phyloP scores from a whole-genome alignment of 208 protist genomes.

The Endotrypanum monterogeii region DNA sequence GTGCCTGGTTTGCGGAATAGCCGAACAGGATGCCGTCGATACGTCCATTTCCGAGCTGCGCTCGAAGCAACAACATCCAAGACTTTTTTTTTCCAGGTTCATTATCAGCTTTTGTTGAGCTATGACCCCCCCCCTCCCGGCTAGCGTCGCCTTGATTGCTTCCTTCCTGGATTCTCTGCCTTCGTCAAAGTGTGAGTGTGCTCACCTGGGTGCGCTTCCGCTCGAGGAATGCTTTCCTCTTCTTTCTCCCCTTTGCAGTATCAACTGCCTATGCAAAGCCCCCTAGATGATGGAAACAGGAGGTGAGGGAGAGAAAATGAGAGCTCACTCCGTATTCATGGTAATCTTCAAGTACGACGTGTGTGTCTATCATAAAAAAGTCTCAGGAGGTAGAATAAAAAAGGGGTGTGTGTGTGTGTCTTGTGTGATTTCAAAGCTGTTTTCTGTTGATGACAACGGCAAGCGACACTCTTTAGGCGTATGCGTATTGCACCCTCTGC shows the following conservation, averaged over 20 bases:
- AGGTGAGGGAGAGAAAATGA: background rate
- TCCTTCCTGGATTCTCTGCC: background rate
- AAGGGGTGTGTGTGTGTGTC: background rate
- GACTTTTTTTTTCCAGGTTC: background rate
- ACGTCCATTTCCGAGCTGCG: background rate
- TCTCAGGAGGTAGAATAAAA: background rate
- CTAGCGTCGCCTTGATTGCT: constrained; percentile 1
- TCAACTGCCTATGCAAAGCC: background rate
- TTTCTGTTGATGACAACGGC: background rate
- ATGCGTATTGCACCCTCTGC: background rate
- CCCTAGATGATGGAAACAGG: background rate
- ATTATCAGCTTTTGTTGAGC: background rate
- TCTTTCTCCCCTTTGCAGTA: background rate
- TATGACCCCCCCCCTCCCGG: background rate
- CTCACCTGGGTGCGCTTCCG: background rate
- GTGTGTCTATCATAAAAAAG: background rate
- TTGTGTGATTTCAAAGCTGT: background rate
- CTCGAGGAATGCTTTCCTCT: background rate
- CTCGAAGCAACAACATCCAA: background rate
- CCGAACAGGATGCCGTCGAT: background rate
- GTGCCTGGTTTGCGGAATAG: background rate
- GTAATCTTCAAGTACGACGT: background rate
- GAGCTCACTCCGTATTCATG: background rate
- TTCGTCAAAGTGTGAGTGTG: background rate
- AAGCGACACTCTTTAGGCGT: background rate